phyloP scores from a whole-genome alignment of 75 land plant species.

The Ceratopteris richardii region DNA sequence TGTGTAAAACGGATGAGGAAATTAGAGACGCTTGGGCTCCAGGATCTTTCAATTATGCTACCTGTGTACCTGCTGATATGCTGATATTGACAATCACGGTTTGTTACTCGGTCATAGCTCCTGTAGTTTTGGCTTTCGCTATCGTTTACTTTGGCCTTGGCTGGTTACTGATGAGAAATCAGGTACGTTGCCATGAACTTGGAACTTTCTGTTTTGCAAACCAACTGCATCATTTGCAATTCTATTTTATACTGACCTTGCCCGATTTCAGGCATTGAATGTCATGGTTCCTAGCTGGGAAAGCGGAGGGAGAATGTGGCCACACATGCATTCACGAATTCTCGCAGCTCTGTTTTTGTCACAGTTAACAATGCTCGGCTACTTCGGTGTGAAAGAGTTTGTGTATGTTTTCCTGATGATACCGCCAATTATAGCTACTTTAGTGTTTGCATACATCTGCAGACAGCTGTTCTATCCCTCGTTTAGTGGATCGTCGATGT shows the following conservation, averaged over 20 bases:
- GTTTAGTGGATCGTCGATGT: slow-evolving; percentile 49
- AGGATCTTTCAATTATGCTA: slow-evolving; percentile 49
- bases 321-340: slow-evolving; percentile 63
- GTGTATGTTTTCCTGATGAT: slow-evolving; percentile 35
- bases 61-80: slow-evolving; percentile 77
- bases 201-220: too few relatives aligned
- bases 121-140: slow-evolving; percentile 70
- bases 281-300: slow-evolving; percentile 78
- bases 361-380: slow-evolving; percentile 84
- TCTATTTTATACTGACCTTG: too few relatives aligned
- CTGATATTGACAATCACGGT: slow-evolving; percentile 67
- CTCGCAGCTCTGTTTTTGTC: slow-evolving; percentile 59
- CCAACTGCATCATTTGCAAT: too few relatives aligned
- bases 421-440: slow-evolving; percentile 41
- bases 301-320: slow-evolving; percentile 92
- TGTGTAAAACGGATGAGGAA: slow-evolving; percentile 85
- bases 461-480: slow-evolving; percentile 44
- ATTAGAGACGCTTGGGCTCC: slow-evolving; percentile 82
- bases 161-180: slow-evolving; percentile 74
- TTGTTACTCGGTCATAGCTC: slow-evolving; percentile 80
- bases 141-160: slow-evolving; percentile 70
- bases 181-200: slow-evolving; percentile 39
- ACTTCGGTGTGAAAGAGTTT: slow-evolving; percentile 58
- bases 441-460: slow-evolving; percentile 47
- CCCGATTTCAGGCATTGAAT: slow-evolving; percentile 53